Conservation (phyloP, 176 grass and related monocot species). For the Carex pumila region DNA sequence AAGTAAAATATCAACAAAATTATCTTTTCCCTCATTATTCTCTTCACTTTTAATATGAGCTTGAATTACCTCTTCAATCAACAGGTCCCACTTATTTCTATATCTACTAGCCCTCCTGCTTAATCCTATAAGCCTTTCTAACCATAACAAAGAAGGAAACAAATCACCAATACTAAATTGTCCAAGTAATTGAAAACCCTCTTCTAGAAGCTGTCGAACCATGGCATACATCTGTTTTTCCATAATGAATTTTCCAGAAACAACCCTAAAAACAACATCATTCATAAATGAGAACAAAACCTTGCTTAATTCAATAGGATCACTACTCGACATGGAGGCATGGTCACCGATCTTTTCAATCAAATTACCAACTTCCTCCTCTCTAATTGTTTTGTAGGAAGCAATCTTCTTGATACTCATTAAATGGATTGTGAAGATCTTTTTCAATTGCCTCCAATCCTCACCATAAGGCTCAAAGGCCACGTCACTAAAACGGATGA, state of each 20-base stretch:
- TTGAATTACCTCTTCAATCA: neutral
- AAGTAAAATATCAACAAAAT: conserved; percentile 31
- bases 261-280: neutral
- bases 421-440: conserved; percentile 12
- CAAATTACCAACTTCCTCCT: conserved; percentile 14
- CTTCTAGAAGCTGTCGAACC: neutral
- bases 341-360: neutral
- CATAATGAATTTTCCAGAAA: neutral
- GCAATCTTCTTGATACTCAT: neutral
- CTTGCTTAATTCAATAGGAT: neutral
- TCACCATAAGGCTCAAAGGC: conserved; percentile 8
- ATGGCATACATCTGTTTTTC: neutral
- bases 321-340: neutral
- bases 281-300: neutral
- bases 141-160: neutral
- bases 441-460: conserved; percentile 7
- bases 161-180: neutral
- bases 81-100: neutral
- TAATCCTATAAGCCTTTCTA: neutral
- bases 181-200: neutral
- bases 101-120: neutral
- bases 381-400: neutral
- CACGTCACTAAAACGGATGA: neutral
- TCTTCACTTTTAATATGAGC: neutral
- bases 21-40: neutral